phyloP scores from a whole-genome alignment of 2,329 filamentous ascomycete species.

The Fusarium devonianum region DNA sequence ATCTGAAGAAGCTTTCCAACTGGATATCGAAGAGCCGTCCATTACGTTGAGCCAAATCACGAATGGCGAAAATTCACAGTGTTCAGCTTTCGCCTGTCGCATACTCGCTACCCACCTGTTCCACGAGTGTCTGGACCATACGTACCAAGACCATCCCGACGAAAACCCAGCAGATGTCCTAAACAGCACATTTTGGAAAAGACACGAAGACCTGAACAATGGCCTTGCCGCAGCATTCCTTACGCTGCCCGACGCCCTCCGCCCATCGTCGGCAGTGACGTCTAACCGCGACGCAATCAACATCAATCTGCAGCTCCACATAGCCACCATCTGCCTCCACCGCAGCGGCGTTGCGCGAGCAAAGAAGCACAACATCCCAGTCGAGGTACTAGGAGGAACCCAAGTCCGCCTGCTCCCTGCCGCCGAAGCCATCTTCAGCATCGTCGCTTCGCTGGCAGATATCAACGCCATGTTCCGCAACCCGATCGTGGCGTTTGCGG shows the following conservation, averaged over 20 bases:
- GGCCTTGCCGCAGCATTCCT: conserved; percentile 76
- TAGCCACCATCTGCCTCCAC: conserved; percentile 83
- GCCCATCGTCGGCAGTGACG: conserved; percentile 71
- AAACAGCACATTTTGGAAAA: conserved; percentile 73
- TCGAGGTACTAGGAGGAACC: conserved; percentile 49
- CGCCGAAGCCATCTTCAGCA: conserved; percentile 80
- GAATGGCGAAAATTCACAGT: conserved; percentile 52
- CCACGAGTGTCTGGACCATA: conserved; percentile 77
- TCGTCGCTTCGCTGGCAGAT: conserved; percentile 65
- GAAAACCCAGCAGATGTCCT: conserved; percentile 58
- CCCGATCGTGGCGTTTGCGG: conserved; percentile 73
- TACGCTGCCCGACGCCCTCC: conserved; percentile 73
- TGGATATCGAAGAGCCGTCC: conserved; percentile 66
- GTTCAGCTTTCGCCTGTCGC: conserved; percentile 74
- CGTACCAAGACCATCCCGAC: conserved; percentile 67
- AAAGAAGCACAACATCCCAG: conserved; percentile 48
- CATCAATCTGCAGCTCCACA: conserved; percentile 84
- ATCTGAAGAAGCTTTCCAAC: conserved; percentile 76
- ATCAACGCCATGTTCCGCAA: conserved; percentile 61
- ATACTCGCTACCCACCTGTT: conserved; percentile 78
- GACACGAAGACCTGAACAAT: conserved; percentile 80
- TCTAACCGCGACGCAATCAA: conserved; percentile 75
- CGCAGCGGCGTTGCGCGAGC: conserved; percentile 79
- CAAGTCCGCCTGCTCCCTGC: conserved; percentile 76
- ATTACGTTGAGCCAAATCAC: conserved; percentile 68